Evolutionary conservation across 116 monocot species (phyloP).

Genomic region (Phalaenopsis hybrid): DNA sequence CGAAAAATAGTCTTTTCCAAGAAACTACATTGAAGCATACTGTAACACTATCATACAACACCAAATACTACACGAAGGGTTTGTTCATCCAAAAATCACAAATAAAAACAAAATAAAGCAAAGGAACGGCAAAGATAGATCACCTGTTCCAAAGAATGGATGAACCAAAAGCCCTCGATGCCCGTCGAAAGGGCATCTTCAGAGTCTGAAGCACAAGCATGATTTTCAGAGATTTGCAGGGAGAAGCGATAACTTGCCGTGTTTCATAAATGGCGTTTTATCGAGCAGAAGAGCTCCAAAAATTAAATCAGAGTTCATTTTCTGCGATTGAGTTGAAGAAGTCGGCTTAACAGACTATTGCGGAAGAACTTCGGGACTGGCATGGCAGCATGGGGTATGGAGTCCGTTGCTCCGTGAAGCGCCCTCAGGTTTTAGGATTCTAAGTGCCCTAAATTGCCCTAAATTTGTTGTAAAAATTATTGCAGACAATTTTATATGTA

Average conservation of each 20-base stretch:
- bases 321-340: too few species aligned
- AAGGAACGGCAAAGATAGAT: not conserved
- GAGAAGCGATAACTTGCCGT: not conserved
- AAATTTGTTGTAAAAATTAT: too few species aligned
- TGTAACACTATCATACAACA: not conserved
- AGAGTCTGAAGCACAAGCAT: constrained; percentile 8
- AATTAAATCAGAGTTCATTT: too few species aligned
- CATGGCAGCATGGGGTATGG: too few species aligned
- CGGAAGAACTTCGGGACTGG: too few species aligned
- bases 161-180: not conserved
- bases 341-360: too few species aligned
- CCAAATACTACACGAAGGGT: not conserved
- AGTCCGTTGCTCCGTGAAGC: too few species aligned
- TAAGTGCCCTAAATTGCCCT: too few species aligned
- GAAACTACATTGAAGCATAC: not conserved
- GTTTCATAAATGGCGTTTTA: not conserved
- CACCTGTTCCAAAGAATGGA: not conserved
- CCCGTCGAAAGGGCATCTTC: not conserved
- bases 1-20: not conserved
- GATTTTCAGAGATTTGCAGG: not conserved
- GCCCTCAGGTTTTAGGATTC: too few species aligned
- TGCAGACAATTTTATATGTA: too few species aligned
- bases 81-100: not conserved
- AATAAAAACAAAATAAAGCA: not conserved
- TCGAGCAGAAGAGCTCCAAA: constrained; percentile 1